Base-by-base conservation (phyloP, 2,329 filamentous ascomycete genomes). In the Penicillium corylophilum region DNA sequence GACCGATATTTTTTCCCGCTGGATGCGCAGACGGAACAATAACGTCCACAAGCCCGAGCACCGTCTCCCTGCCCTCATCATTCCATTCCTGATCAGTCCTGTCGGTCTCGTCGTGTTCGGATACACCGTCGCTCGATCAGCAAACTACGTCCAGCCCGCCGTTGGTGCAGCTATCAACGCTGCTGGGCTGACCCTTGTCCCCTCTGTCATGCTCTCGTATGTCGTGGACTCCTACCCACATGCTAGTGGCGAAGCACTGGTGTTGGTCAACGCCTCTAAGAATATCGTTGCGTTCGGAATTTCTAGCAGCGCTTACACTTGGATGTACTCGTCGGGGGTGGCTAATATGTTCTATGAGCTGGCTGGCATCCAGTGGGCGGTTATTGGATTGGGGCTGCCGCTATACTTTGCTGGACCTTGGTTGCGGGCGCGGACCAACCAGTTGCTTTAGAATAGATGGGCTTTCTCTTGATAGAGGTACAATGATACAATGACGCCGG, bases 21-120 rank as follows among this genome's bases (percentile, higher is more conserved):
- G 51, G 51, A 58, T 73, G 44, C 62, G 66, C n/a, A 62, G 55
- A 31, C 64, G 68, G 35, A 70, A 71, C 48, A 58, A 60, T 35
- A 64, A 67, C 23, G 46, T 71, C 23, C 71, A 74, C 54, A 66
- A 72, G 44, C 72, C 73, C 18, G 71, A 75, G 48, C 68, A 73
- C 56, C 66, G 72, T 24, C 60, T 76, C 2, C 68, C 73, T 2
- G 65, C 71, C 2, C 63, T 76, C 1, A 62, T 71, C 22, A 54
- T 74, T 10, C 72, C 73, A 5, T 67, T 74, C 40, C 39, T 71
- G n/a, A 44, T 71, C 29, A 66, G 64, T n/a, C 65, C 70, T 4
- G 44, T 62, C 4, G 70, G 69, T 8, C 61, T 72, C 2, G 54
- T 70, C 22, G 57, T 71, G n/a, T 69, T 67, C 40, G 63, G 65